Evolutionary conservation across 2,329 filamentous ascomycete species (phyloP).

Genomic region (Coniochaeta hoffmannii): DNA sequence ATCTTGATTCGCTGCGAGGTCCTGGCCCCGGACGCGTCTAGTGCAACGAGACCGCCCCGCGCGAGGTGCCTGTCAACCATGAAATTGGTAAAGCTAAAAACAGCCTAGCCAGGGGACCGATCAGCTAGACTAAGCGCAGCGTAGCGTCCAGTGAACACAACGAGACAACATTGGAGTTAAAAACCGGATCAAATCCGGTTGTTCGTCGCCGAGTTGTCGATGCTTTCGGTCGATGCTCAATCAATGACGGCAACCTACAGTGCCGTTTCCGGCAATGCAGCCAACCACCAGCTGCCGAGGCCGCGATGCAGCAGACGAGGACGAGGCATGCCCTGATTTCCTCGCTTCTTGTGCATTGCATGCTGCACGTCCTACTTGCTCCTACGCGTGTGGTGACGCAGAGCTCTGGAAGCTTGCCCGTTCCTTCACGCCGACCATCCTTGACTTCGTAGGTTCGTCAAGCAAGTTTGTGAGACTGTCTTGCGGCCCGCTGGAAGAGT

Average conservation of each 20-base stretch:
- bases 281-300: background rate
- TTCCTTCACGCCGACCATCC: too few relatives aligned
- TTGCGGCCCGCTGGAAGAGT: background rate
- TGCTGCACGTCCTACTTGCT: background rate
- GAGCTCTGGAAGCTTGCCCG: background rate
- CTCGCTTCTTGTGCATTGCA: background rate
- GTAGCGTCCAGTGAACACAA: background rate
- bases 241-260: constrained; percentile 2
- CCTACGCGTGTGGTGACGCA: background rate
- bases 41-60: background rate
- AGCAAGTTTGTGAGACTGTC: background rate
- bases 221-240: background rate
- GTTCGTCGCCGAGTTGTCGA: background rate
- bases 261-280: background rate
- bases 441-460: too few relatives aligned
- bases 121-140: background rate
- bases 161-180: background rate
- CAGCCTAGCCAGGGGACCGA: background rate
- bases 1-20: background rate
- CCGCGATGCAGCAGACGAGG: background rate
- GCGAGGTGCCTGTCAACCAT: background rate
- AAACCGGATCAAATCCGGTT: background rate
- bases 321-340: background rate
- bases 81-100: background rate
- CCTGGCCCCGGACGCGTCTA: background rate